phyloP scores from a whole-genome alignment of 2,329 filamentous ascomycete genomes.

The Fusarium compactum region DNA sequence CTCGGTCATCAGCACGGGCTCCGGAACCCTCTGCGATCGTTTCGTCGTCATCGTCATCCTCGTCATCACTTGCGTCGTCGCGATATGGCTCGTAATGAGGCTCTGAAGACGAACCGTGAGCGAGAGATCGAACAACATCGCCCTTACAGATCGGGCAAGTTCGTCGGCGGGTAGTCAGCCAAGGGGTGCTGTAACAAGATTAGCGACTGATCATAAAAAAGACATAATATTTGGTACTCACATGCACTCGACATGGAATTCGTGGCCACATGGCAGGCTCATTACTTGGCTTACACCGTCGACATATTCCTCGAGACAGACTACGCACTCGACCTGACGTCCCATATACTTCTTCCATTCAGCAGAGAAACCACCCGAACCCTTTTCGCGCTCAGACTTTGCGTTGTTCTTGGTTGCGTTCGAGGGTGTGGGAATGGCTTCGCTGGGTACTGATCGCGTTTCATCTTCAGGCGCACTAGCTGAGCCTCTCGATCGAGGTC shows the following conservation, averaged over 20 bases:
- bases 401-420: constrained; percentile 50
- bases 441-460: constrained; percentile 59
- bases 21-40: constrained; percentile 54
- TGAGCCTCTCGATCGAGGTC: constrained; percentile 74
- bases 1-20: constrained; percentile 48
- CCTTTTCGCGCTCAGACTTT: constrained; percentile 63
- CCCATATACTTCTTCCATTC: constrained; percentile 77
- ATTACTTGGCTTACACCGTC: constrained; percentile 95
- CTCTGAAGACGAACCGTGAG: constrained; percentile 63
- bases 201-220: neutral
- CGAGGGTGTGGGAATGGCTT: constrained; percentile 55
- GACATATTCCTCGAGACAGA: constrained; percentile 95
- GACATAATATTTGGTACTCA: constrained; percentile 64
- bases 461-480: constrained; percentile 68
- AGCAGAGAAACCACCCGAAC: constrained; percentile 54
- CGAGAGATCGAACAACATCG: constrained; percentile 83
- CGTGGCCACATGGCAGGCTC: constrained; percentile 96
- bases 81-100: constrained; percentile 67
- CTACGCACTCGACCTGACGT: constrained; percentile 87
- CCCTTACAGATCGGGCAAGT: constrained; percentile 99
- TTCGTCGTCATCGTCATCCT: constrained; percentile 58
- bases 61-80: constrained; percentile 61
- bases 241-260: constrained; percentile 99
- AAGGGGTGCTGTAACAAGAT: constrained; percentile 78
- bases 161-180: constrained; percentile 92